phyloP scores from a whole-genome alignment of 495 filamentous ascomycete genomes.

The Clohesyomyces aquaticus region DNA sequence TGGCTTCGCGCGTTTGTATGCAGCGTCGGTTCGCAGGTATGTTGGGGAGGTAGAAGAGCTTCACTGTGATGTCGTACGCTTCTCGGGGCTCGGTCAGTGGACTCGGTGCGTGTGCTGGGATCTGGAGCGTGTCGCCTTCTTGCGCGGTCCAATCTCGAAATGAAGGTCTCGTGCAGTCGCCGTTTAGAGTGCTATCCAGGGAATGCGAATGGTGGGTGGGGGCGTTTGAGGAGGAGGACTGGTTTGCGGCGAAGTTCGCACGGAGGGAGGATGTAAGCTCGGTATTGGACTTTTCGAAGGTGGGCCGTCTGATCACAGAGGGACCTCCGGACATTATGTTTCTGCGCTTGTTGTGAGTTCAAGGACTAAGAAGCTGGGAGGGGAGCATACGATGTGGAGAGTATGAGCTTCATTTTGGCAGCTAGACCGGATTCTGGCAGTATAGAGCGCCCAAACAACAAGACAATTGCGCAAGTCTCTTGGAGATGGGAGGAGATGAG shows the following conservation, averaged over 20 bases:
- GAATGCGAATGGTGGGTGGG: constrained; percentile 30
- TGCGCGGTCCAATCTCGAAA: constrained; percentile 66
- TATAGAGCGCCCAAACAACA: no score
- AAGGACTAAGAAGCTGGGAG: constrained; percentile 11
- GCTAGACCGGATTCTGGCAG: background rate
- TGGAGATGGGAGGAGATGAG: no score
- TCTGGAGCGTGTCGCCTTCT: constrained; percentile 64
- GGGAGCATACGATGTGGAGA: constrained; percentile 77
- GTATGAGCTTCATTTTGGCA: constrained; percentile 68
- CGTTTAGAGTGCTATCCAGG: constrained; percentile 29
- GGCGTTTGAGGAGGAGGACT: constrained; percentile 12
- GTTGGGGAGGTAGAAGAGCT: constrained; percentile 85
- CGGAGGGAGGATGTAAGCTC: constrained; percentile 86
- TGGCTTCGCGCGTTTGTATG: constrained; percentile 72
- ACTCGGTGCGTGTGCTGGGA: constrained; percentile 77
- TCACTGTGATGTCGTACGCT: constrained; percentile 91
- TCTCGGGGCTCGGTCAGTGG: constrained; percentile 72
- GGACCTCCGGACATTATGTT: constrained; percentile 83
- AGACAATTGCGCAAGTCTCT: no score
- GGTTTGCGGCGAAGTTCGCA: constrained; percentile 68
- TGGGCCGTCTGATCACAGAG: constrained; percentile 76
- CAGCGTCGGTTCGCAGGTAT: constrained; percentile 63
- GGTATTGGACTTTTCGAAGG: constrained; percentile 78
- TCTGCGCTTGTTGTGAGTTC: constrained; percentile 50
- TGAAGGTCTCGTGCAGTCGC: constrained; percentile 47